Evolutionary conservation across 331 rosid species (phyloP).

Genomic region (Stylosanthes scabra): DNA sequence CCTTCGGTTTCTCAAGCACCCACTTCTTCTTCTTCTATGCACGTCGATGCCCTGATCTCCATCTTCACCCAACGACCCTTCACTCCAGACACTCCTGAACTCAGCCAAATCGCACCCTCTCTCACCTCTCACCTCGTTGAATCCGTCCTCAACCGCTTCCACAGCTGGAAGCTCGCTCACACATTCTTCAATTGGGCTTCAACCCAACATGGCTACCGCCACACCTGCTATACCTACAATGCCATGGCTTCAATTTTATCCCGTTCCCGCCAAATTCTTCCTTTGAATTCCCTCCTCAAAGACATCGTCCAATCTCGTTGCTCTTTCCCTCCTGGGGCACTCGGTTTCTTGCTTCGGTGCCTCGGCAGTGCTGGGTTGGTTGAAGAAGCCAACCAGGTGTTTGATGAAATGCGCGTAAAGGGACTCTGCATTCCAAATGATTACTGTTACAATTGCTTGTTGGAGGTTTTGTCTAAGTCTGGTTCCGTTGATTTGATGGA

Average conservation of each 20-base stretch:
- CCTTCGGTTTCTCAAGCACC: not conserved
- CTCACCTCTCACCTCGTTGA: constrained; percentile 68
- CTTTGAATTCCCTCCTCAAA: constrained; percentile 50
- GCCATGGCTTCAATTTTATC: constrained; percentile 78
- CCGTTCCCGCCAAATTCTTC: constrained; percentile 52
- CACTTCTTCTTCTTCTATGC: constrained; percentile 16
- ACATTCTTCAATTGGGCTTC: constrained; percentile 83
- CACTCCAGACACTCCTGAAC: constrained; percentile 45
- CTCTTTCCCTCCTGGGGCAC: constrained; percentile 69
- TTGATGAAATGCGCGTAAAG: constrained; percentile 61
- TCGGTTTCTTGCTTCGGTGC: constrained; percentile 72
- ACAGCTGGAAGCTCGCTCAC: constrained; percentile 66
- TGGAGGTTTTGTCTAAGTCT: constrained; percentile 68
- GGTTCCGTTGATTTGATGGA: constrained; percentile 61
- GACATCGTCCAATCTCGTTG: constrained; percentile 54
- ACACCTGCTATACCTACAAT: constrained; percentile 74
- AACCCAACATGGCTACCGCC: constrained; percentile 60
- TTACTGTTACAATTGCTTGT: constrained; percentile 66
- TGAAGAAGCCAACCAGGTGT: constrained; percentile 65
- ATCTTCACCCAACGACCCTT: constrained; percentile 58
- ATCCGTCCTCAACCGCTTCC: constrained; percentile 64
- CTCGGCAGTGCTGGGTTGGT: constrained; percentile 58
- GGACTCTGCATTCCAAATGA: constrained; percentile 71
- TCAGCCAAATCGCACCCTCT: constrained; percentile 49
- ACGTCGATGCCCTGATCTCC: constrained; percentile 50